A percentile compares a stretch with the other conserved stretches of the same genome.
Evolutionary conservation across 2,329 filamentous ascomycete genomes (phyloP).

Genomic region (Dichotomopilus funicola): DNA sequence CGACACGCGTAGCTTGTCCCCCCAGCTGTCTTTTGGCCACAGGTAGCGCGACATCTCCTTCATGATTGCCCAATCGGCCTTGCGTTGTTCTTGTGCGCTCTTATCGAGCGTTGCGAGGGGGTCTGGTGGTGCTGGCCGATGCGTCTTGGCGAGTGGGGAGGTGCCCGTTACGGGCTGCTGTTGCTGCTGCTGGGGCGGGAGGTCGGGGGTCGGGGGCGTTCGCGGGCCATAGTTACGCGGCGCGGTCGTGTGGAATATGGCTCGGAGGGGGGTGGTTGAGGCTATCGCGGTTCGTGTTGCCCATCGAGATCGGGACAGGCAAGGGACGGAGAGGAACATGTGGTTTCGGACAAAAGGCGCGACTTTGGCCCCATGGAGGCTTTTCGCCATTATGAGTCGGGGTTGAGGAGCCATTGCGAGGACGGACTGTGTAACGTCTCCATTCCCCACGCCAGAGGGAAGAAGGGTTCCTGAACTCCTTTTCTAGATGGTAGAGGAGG

Average conservation of each 20-base stretch:
- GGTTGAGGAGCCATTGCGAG: slow-evolving; percentile 19
- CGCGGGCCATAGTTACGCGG: slow-evolving; percentile 6
- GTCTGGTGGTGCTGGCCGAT: slow-evolving; percentile 13
- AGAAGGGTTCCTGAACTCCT: background rate
- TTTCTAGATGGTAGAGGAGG: background rate
- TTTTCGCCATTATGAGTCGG: slow-evolving; percentile 20
- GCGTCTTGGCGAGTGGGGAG: background rate
- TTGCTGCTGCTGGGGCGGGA: too few species aligned
- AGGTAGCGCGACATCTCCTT: slow-evolving; percentile 95
- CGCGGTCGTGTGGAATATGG: slow-evolving; percentile 19
- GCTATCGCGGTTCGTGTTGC: slow-evolving; percentile 2
- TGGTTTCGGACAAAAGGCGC: slow-evolving; percentile 8
- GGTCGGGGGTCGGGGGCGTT: background rate
- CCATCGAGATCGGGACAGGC: slow-evolving; percentile 11
- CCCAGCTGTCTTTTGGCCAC: slow-evolving; percentile 85
- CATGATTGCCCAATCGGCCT: slow-evolving; percentile 97
- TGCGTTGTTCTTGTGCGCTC: slow-evolving; percentile 79
- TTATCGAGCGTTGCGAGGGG: slow-evolving; percentile 45
- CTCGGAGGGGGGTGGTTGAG: slow-evolving; percentile 8
- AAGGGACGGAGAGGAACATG: background rate
- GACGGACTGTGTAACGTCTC: slow-evolving; percentile 11
- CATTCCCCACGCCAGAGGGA: background rate
- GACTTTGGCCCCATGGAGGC: slow-evolving; percentile 13
- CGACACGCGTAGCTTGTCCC: slow-evolving; percentile 77
- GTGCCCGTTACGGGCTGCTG: too few species aligned